A percentile compares a stretch with the other conserved stretches of the same genome.
Conservation (phyloP, 1,139 yeast species). For the Kodamaea sp. region DNA sequence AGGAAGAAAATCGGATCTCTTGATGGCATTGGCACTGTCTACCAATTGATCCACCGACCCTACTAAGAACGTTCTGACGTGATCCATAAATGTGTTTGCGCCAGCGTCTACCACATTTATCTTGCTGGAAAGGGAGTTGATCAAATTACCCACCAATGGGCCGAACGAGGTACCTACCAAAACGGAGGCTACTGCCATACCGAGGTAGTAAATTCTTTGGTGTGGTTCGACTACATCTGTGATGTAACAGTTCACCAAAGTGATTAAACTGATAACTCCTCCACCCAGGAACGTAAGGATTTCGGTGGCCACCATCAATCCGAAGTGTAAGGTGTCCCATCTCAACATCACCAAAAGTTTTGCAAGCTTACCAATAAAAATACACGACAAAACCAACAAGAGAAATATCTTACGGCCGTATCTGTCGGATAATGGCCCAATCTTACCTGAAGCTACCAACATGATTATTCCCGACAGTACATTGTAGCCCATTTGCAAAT, state of each 20-base stretch:
- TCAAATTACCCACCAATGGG: slow-evolving; percentile 57
- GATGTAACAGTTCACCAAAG: slow-evolving; percentile 61
- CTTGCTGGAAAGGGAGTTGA: slow-evolving; percentile 3
- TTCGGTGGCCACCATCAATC: slow-evolving; percentile 35
- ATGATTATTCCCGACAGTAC: slow-evolving; percentile 30
- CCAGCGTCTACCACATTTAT: background rate
- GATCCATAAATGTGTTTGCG: background rate
- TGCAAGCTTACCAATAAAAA: slow-evolving; percentile 27
- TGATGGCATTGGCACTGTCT: slow-evolving; percentile 9
- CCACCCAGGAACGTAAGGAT: slow-evolving; percentile 56
- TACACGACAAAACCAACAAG: slow-evolving; percentile 23
- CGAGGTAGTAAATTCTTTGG: slow-evolving; percentile 56
- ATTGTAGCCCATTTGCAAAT: slow-evolving; percentile 33
- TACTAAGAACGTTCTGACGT: background rate
- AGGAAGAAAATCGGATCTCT: slow-evolving; percentile 28
- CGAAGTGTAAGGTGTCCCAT: slow-evolving; percentile 32
- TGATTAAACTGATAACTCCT: slow-evolving; percentile 48
- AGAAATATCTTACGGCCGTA: slow-evolving; percentile 59
- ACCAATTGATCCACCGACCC: background rate
- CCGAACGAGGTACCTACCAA: slow-evolving; percentile 66
- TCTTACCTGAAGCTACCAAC: slow-evolving; percentile 44
- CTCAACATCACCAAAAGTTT: slow-evolving; percentile 32
- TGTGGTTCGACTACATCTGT: slow-evolving; percentile 63
- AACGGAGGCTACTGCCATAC: slow-evolving; percentile 56
- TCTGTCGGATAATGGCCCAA: slow-evolving; percentile 65